These are phyloP conservation scores for Aristolochia contorta DNA, from an alignment of 164 flowering plant species.

Conservation along the genomic window DNA sequence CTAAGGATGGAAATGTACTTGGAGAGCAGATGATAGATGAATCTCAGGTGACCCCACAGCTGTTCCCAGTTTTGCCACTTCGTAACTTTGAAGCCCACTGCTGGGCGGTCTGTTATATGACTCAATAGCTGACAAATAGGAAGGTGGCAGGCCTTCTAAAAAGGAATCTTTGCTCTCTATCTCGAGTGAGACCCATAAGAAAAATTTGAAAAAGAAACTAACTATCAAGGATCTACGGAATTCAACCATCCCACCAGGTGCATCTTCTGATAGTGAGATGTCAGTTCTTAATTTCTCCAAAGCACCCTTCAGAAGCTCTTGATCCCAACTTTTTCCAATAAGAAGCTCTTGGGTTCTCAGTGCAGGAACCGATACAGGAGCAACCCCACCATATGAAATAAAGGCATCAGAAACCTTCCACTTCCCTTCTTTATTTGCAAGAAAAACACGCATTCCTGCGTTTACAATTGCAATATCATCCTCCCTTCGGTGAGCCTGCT, in stretches of 20 bases:
- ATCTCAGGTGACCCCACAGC: slow-evolving; percentile 83
- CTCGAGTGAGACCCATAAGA: slow-evolving; percentile 70
- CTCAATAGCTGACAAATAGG: slow-evolving; percentile 66
- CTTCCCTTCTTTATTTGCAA: slow-evolving; percentile 38
- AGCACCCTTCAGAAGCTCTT: slow-evolving; percentile 47
- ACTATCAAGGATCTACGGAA: slow-evolving; percentile 77
- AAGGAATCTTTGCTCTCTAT: slow-evolving; percentile 34
- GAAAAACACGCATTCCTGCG: slow-evolving; percentile 87
- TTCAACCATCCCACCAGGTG: slow-evolving; percentile 99
- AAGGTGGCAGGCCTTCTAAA: slow-evolving; percentile 25
- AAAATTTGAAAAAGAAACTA: slow-evolving; percentile 92
- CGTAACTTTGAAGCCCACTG: slow-evolving; percentile 68
- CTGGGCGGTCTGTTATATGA: slow-evolving; percentile 40
- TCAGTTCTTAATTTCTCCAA: slow-evolving; percentile 48
- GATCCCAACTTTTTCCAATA: slow-evolving; percentile 64
- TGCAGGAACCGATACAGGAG: slow-evolving; percentile 67
- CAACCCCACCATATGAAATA: slow-evolving; percentile 92
- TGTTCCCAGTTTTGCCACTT: slow-evolving; percentile 62
- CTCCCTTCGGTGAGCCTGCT: slow-evolving; percentile 96
- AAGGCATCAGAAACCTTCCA: slow-evolving; percentile 77
- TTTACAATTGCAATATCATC: slow-evolving; percentile 98
- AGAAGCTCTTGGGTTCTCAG: slow-evolving; percentile 43
- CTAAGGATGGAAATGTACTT: slow-evolving; percentile 30
- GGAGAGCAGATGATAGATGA: slow-evolving; percentile 90
- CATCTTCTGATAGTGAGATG: slow-evolving; percentile 58